These are phyloP conservation scores for Melampsora larici-populina DNA, from an alignment of 1,284 basidiomycete genomes.

Conservation along the genomic window DNA sequence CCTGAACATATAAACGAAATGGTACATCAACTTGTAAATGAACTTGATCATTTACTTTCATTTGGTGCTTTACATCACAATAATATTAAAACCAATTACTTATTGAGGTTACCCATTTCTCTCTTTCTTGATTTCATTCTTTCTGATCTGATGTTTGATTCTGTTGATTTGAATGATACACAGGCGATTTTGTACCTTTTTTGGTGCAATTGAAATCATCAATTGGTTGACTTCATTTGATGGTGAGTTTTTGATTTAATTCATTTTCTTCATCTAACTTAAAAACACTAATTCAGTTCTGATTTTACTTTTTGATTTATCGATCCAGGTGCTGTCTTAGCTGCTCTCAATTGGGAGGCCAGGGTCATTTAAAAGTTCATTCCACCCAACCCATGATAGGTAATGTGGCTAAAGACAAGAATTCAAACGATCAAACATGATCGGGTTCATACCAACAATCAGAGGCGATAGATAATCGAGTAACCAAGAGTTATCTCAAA, in stretches of 20 bases:
- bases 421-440: no score
- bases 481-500: no score
- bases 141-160: not conserved
- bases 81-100: constrained; percentile 11
- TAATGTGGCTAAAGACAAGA: no score
- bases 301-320: not conserved
- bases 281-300: not conserved
- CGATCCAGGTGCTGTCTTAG: constrained; percentile 6
- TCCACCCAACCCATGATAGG: not conserved
- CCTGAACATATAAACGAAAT: constrained; percentile 36
- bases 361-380: constrained; percentile 41
- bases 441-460: no score
- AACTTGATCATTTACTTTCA: constrained; percentile 27
- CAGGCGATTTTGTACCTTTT: constrained; percentile 36
- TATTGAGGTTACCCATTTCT: constrained; percentile 1
- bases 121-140: not conserved
- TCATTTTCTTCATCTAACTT: not conserved
- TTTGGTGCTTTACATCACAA: constrained; percentile 21
- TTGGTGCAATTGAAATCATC: constrained; percentile 36
- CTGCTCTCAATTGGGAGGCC: no score
- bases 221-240: constrained; percentile 31
- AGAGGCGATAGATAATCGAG: no score
- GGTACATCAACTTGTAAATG: constrained; percentile 31
- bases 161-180: no score
- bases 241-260: constrained; percentile 10